A percentile compares a stretch with the other conserved stretches of the same genome.
Evolutionary conservation across 345 rosid species (phyloP).

Genomic region (Salix caprea): DNA sequence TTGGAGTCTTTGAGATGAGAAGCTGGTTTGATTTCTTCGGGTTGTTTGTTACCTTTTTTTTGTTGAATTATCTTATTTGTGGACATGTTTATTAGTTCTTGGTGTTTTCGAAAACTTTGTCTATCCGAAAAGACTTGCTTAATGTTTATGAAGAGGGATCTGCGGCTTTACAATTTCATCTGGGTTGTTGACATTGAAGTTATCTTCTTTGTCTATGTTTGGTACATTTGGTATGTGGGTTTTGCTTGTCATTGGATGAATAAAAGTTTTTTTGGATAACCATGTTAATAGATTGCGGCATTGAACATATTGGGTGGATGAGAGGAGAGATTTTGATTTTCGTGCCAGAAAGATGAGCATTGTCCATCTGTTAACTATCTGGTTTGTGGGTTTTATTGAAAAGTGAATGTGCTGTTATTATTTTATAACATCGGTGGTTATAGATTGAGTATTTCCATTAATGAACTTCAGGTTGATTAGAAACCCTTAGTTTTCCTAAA

Average conservation of each 20-base stretch:
- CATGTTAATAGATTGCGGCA: neutral
- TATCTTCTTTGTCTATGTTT: neutral
- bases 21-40: conserved; percentile 17
- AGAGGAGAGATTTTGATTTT: conserved; percentile 3
- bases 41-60: conserved; percentile 11
- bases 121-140: neutral
- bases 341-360: neutral
- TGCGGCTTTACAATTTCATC: conserved; percentile 26
- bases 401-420: neutral
- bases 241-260: conserved; percentile 13
- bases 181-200: conserved; percentile 13
- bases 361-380: conserved; percentile 11
- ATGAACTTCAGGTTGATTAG: neutral
- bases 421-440: neutral
- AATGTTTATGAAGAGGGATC: conserved; percentile 19
- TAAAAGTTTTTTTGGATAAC: neutral
- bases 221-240: neutral
- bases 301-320: neutral
- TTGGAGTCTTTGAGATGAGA: conserved; percentile 8
- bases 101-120: conserved; percentile 1
- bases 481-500: neutral
- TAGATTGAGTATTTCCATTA: neutral
- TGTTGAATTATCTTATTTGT: conserved; percentile 18
- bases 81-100: conserved; percentile 14
- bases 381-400: conserved; percentile 7